phyloP scores from a whole-genome alignment of 306 rosid genomes.

The Gastrolobium bilobum region DNA sequence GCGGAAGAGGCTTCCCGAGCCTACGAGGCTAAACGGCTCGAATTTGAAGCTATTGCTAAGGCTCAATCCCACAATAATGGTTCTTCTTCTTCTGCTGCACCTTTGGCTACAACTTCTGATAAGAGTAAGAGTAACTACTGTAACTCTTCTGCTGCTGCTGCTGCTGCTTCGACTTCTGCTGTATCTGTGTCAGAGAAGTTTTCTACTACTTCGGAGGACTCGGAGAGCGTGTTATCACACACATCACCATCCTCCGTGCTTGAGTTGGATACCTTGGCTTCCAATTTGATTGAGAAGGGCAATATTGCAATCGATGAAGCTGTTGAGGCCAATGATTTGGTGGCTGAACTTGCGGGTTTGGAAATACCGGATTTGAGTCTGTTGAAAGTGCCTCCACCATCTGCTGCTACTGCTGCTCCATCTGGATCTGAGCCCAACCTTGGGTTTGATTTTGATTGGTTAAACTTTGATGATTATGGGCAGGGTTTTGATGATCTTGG shows the following conservation, averaged over 20 bases:
- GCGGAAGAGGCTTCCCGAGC: constrained; percentile 80
- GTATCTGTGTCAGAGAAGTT: constrained; percentile 19
- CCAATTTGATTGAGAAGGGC: constrained; percentile 38
- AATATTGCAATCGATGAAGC: constrained; percentile 40
- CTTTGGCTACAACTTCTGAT: constrained; percentile 5
- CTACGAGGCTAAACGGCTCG: constrained; percentile 66
- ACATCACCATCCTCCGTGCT: constrained; percentile 72
- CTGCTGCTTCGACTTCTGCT: neutral
- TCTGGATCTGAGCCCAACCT: constrained; percentile 44
- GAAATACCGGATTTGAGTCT: constrained; percentile 64
- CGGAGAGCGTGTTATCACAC: constrained; percentile 53
- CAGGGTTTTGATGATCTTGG: constrained; percentile 55
- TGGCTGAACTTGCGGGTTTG: constrained; percentile 43
- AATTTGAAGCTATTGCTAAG: constrained; percentile 55
- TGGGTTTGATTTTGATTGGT: constrained; percentile 52
- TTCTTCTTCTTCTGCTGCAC: neutral
- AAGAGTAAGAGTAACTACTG: constrained; percentile 23
- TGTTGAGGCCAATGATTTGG: constrained; percentile 33
- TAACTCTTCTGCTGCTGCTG: neutral
- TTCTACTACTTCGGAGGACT: constrained; percentile 50
- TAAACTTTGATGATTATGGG: constrained; percentile 51
- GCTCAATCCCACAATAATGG: constrained; percentile 33
- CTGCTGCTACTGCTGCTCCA: constrained; percentile 14
- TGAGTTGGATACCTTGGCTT: constrained; percentile 63
- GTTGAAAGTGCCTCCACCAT: constrained; percentile 34